Evolutionary conservation across 106 monocot species (phyloP).

Genomic region (Acorus gramineus): DNA sequence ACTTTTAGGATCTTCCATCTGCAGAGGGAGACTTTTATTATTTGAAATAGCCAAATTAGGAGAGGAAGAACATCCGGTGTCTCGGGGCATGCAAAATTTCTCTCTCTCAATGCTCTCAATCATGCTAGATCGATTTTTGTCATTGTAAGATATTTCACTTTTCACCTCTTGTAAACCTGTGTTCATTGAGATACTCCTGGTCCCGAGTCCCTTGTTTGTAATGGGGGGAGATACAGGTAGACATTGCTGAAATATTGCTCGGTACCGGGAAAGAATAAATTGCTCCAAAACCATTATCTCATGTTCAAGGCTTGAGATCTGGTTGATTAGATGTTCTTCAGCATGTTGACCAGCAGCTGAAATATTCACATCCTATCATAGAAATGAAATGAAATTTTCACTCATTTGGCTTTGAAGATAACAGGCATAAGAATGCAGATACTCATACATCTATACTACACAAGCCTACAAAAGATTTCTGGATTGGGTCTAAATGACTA

Average conservation of each 20-base stretch:
- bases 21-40: background rate
- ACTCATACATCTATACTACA: too few relatives aligned
- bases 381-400: too few relatives aligned
- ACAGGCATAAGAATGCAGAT: too few relatives aligned
- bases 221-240: slow-evolving; percentile 21
- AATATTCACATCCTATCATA: too few relatives aligned
- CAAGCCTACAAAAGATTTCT: too few relatives aligned
- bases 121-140: slow-evolving; percentile 6
- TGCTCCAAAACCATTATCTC: slow-evolving; percentile 67
- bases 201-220: background rate
- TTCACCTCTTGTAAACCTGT: slow-evolving; percentile 3
- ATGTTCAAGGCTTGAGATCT: slow-evolving; percentile 65
- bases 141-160: slow-evolving; percentile 5
- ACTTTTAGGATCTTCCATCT: slow-evolving; percentile 9
- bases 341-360: slow-evolving; percentile 23
- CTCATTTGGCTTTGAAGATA: too few relatives aligned
- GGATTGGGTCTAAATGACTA: too few relatives aligned
- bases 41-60: slow-evolving; percentile 4
- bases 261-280: slow-evolving; percentile 61
- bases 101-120: slow-evolving; percentile 6
- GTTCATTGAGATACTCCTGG: background rate
- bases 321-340: slow-evolving; percentile 47
- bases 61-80: slow-evolving; percentile 11
- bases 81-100: slow-evolving; percentile 4
- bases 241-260: slow-evolving; percentile 45